Evolutionary conservation across 176 grass and related monocot genomes (phyloP).

Genomic region (Poa annua): DNA sequence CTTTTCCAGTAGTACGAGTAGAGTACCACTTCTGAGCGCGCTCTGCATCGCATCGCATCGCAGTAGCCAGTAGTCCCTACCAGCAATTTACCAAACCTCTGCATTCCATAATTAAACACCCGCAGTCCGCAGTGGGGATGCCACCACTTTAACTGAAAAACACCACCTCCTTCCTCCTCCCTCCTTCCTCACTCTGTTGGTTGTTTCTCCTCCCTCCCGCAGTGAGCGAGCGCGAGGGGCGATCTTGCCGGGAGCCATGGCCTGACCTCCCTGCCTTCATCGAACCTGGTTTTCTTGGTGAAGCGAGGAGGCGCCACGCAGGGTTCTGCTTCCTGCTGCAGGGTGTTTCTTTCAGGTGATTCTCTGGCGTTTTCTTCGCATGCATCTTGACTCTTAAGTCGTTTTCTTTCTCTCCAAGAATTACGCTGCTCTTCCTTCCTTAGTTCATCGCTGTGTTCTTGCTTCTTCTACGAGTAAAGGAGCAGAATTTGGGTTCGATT

Average conservation of each 20-base stretch:
- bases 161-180: constrained; percentile 2
- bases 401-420: constrained; percentile 20
- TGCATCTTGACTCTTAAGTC: neutral
- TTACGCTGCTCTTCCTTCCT: neutral
- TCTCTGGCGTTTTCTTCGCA: neutral
- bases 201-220: no score
- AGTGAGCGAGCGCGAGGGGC: constrained; percentile 26
- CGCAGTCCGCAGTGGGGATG: constrained; percentile 22
- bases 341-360: constrained; percentile 31
- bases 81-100: constrained; percentile 69
- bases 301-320: constrained; percentile 4
- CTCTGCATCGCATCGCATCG: constrained; percentile 16
- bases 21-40: constrained; percentile 47
- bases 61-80: constrained; percentile 21
- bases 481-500: constrained; percentile 10
- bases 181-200: constrained; percentile 19
- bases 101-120: constrained; percentile 62
- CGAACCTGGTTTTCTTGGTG: neutral
- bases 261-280: constrained; percentile 33
- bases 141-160: constrained; percentile 63
- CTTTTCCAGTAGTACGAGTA: constrained; percentile 42
- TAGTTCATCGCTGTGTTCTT: neutral
- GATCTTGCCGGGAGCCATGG: constrained; percentile 33
- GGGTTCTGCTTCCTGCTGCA: constrained; percentile 31
- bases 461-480: neutral